A percentile compares a stretch with the other conserved stretches of the same genome.
These are phyloP conservation scores for Aspergillus sp. DNA, from an alignment of 2,329 filamentous ascomycete genomes.

Conservation along the genomic window DNA sequence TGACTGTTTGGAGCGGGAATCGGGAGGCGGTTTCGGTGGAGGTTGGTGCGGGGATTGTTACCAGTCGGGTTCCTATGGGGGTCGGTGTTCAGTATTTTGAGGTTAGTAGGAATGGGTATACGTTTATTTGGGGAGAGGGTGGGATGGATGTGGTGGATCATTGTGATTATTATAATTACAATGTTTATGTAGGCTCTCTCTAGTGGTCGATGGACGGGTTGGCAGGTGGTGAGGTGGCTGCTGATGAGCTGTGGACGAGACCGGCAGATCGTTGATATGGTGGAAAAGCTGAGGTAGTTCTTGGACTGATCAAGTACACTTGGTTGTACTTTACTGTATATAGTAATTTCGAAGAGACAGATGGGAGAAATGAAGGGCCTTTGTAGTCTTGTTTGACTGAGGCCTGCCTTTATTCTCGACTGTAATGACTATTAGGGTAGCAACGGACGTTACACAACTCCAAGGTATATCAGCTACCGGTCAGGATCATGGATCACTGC, in stretches of 20 bases:
- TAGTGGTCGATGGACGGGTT: background rate
- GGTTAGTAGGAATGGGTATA: conserved; percentile 28
- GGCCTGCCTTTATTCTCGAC: no score
- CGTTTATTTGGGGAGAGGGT: conserved; percentile 22
- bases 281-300: background rate
- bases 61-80: conserved; percentile 37
- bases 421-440: no score
- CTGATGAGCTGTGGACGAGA: background rate
- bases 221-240: background rate
- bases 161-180: conserved; percentile 39
- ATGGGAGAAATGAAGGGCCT: background rate
- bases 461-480: no score
- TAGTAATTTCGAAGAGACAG: background rate
- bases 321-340: background rate
- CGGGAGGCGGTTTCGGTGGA: conserved; percentile 29
- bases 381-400: background rate
- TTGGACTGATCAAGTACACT: background rate
- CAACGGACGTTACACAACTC: no score
- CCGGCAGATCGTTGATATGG: background rate
- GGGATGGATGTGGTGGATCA: conserved; percentile 29
- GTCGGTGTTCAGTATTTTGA: conserved; percentile 36
- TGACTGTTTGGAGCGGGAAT: conserved; percentile 35
- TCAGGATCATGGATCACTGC: no score
- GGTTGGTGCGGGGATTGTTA: conserved; percentile 38
- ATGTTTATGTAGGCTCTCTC: conserved; percentile 39